Percentiles rank a stretch among this genome's conserved stretches.
Conservation (phyloP, 352 stramenopile species). For the Pythium volutum region DNA sequence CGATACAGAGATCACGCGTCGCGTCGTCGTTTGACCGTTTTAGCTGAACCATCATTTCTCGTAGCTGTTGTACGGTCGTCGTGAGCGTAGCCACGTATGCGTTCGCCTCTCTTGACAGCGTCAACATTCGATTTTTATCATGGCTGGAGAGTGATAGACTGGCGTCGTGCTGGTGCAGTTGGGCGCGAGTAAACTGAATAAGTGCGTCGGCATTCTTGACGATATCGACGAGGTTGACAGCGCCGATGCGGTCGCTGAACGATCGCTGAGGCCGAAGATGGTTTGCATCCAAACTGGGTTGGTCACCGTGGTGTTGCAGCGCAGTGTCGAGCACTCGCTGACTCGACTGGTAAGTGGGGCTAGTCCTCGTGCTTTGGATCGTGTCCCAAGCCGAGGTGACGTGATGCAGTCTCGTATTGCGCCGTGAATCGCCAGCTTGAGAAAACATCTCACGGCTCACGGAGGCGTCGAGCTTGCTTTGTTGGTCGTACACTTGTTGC, state of each 20-base stretch:
- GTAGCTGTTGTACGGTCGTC: slow-evolving; percentile 34
- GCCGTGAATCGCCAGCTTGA: slow-evolving; percentile 24
- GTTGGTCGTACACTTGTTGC: slow-evolving; percentile 45
- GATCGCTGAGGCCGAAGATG: slow-evolving; percentile 22
- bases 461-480: slow-evolving; percentile 30
- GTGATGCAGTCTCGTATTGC: slow-evolving; percentile 26
- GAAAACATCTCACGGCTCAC: slow-evolving; percentile 35
- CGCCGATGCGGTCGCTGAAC: slow-evolving; percentile 12
- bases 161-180: slow-evolving; percentile 22
- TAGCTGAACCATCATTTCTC: slow-evolving; percentile 30
- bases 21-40: slow-evolving; percentile 35
- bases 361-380: slow-evolving; percentile 26
- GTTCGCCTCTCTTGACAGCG: slow-evolving; percentile 22
- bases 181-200: slow-evolving; percentile 28
- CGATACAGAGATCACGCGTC: slow-evolving; percentile 33
- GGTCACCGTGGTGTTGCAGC: slow-evolving; percentile 32
- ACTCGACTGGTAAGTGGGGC: slow-evolving; percentile 22
- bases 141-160: slow-evolving; percentile 16
- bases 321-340: slow-evolving; percentile 32
- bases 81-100: slow-evolving; percentile 31
- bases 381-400: slow-evolving; percentile 28
- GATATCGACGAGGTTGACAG: slow-evolving; percentile 32
- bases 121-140: slow-evolving; percentile 11
- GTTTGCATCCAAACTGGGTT: slow-evolving; percentile 32
- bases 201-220: slow-evolving; percentile 35